Evolutionary conservation across 2,329 filamentous ascomycete species (phyloP).

Genomic region (Chaetomiaceae sp.): DNA sequence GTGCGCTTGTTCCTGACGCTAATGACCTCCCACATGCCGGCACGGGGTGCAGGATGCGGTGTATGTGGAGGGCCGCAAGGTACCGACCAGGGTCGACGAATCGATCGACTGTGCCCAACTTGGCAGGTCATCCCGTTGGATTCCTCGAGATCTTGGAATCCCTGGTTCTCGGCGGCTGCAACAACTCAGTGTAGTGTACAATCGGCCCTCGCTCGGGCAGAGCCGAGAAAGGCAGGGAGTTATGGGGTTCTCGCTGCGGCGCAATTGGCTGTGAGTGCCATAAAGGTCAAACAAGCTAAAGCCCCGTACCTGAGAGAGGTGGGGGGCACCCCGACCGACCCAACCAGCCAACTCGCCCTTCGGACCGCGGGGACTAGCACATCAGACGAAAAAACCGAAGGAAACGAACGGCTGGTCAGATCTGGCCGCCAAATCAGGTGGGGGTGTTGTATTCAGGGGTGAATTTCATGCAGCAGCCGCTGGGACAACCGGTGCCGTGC

Average conservation of each 20-base stretch:
- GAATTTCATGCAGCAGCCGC: constrained; percentile 21
- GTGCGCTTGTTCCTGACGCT: constrained; percentile 13
- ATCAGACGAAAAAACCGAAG: constrained; percentile 19
- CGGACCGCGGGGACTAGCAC: neutral
- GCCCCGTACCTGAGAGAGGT: no score
- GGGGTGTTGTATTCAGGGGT: constrained; percentile 18
- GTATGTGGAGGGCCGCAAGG: neutral
- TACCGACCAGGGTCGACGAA: constrained; percentile 4
- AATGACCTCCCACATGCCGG: constrained; percentile 8
- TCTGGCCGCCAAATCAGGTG: constrained; percentile 14
- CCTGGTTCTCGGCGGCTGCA: neutral
- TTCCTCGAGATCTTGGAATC: neutral
- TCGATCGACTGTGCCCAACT: constrained; percentile 13
- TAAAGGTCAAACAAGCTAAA: constrained; percentile 22
- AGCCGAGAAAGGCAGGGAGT: constrained; percentile 15
- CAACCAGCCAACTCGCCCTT: constrained; percentile 10
- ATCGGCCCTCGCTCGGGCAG: constrained; percentile 9
- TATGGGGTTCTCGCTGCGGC: constrained; percentile 11
- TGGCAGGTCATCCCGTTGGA: constrained; percentile 5
- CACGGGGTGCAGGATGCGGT: constrained; percentile 1
- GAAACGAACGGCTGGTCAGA: constrained; percentile 8
- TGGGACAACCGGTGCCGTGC: neutral
- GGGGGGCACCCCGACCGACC: no score
- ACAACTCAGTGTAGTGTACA: no score
- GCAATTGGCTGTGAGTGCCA: constrained; percentile 21